phyloP scores from a whole-genome alignment of 768 basidiomycete genomes.

The Suillus spraguei region DNA sequence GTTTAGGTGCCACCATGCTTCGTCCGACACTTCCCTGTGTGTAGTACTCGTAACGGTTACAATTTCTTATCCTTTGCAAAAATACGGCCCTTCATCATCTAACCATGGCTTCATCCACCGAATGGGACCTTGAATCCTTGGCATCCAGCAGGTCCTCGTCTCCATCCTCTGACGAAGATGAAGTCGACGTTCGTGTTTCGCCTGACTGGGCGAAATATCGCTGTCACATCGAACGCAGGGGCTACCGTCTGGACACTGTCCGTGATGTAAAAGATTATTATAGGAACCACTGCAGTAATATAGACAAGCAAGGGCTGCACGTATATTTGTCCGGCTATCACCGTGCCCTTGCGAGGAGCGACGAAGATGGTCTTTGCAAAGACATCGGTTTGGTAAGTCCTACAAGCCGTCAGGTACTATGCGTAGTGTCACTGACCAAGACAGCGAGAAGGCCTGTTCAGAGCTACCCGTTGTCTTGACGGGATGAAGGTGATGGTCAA shows the following conservation, averaged over 20 bases:
- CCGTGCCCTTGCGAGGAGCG: slow-evolving; percentile 35
- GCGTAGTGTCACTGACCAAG: slow-evolving; percentile 12
- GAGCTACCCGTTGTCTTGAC: slow-evolving; percentile 57
- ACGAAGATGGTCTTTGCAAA: slow-evolving; percentile 60
- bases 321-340: slow-evolving; percentile 32
- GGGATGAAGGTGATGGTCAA: slow-evolving; percentile 63
- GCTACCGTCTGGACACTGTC: slow-evolving; percentile 69
- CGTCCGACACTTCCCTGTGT: slow-evolving; percentile 2
- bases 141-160: slow-evolving; percentile 49
- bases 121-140: slow-evolving; percentile 25
- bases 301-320: slow-evolving; percentile 19
- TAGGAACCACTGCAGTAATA: slow-evolving; percentile 29
- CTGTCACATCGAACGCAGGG: slow-evolving; percentile 46
- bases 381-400: slow-evolving; percentile 69
- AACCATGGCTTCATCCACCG: slow-evolving; percentile 73
- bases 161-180: slow-evolving; percentile 52
- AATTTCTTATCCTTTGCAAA: slow-evolving; percentile 9
- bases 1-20: not conserved
- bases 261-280: slow-evolving; percentile 67
- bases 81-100: slow-evolving; percentile 45
- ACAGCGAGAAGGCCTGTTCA: slow-evolving; percentile 74
- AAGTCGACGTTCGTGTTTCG: slow-evolving; percentile 57
- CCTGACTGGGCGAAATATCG: slow-evolving; percentile 67
- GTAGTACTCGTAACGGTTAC: slow-evolving; percentile 21
- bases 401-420: not conserved